phyloP scores from a whole-genome alignment of 2,329 filamentous ascomycete genomes.

The Didymella arachidicola region DNA sequence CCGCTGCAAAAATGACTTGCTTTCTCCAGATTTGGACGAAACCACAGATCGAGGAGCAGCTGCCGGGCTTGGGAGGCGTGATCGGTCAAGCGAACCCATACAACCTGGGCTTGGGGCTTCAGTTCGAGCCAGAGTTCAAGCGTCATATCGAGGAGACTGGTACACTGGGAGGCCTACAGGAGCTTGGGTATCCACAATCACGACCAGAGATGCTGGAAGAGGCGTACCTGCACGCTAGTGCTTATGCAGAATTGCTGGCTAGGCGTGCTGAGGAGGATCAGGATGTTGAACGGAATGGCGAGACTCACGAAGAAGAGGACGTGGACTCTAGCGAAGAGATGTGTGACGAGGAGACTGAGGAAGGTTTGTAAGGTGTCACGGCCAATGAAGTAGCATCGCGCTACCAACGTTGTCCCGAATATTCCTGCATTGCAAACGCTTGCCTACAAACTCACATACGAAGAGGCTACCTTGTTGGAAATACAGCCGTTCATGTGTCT shows the following conservation, averaged over 20 bases:
- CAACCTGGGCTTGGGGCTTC: background rate
- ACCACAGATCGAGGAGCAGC: background rate
- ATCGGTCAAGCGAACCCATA: background rate
- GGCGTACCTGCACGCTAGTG: conserved; percentile 1
- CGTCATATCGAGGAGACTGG: background rate
- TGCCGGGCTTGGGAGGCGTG: background rate
- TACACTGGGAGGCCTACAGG: background rate
- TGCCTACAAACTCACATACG: background rate
- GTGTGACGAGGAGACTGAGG: background rate
- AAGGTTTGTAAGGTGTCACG: background rate
- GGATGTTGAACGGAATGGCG: background rate
- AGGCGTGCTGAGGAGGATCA: background rate
- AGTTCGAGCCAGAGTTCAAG: background rate
- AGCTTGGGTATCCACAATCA: background rate
- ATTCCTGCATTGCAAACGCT: background rate
- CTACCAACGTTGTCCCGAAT: background rate
- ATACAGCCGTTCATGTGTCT: background rate
- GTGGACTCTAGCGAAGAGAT: background rate
- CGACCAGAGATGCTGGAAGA: conserved; percentile 6
- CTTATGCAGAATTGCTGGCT: background rate
- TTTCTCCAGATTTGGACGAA: background rate
- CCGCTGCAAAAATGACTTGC: background rate
- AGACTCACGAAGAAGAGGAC: background rate
- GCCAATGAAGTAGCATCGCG: background rate
- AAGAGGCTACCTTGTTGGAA: background rate